Evolutionary conservation across 139 green algal genomes (phyloP).

Genomic region (Pseudopediastrum boryanum): DNA sequence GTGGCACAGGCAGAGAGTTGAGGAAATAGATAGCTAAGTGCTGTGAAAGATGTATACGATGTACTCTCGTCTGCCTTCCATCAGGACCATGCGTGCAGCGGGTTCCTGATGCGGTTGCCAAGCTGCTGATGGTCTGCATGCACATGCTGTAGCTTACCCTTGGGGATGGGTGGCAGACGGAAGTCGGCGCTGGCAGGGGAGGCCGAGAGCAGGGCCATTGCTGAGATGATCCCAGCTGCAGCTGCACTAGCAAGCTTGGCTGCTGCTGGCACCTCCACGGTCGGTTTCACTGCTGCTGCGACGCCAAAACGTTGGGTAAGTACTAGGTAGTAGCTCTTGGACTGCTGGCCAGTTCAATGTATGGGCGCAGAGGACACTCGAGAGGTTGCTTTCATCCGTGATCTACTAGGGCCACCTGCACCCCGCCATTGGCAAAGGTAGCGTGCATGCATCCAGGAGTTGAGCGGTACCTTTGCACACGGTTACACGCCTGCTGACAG

Average conservation of each 20-base stretch:
- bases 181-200: constrained; percentile 60
- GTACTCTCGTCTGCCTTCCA: too few species aligned
- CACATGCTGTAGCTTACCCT: constrained; percentile 28
- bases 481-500: too few species aligned
- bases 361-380: constrained; percentile 1
- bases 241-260: not conserved
- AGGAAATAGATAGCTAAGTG: not conserved
- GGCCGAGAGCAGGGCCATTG: constrained; percentile 16
- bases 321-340: not conserved
- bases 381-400: too few species aligned
- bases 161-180: constrained; percentile 74
- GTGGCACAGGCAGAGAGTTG: not conserved
- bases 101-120: not conserved
- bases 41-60: too few species aligned
- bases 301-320: not conserved
- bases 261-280: not conserved
- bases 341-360: not conserved
- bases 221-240: constrained; percentile 12
- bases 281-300: not conserved
- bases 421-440: too few species aligned
- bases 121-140: not conserved
- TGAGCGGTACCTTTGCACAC: too few species aligned
- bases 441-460: not conserved
- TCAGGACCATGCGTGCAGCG: not conserved
- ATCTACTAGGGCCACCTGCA: too few species aligned